Evolutionary conservation across 2,329 filamentous ascomycete species (phyloP), one percentile per base, ranked within the genome.

Genomic region (Laburnicola sp.): DNA sequence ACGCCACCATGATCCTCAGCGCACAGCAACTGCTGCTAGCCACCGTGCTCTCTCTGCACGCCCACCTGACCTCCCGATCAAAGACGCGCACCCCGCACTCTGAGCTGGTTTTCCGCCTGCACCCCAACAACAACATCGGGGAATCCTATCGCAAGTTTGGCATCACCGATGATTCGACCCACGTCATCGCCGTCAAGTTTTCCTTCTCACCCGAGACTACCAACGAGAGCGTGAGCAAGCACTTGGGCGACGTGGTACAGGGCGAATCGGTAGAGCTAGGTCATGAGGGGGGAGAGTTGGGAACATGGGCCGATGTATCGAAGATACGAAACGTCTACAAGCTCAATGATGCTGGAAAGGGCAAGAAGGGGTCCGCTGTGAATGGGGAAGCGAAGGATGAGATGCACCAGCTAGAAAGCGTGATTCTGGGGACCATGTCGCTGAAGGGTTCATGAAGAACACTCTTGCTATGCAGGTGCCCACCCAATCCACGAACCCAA

Each of bases 81-180:
- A 89, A 86, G 70, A 94, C 89, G 4, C 86, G 87, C 38, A 96
- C 96, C 62, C 84, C 96, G 3, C 92, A 96, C 71, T 92, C 89
- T 0, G 92, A 97, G 74, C 87, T 91, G 50, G 91, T 97, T 27
- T 87, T 88, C 60, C 86, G 85, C 3, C 77, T 97, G 38, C 92
- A 86, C 52, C 82, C 88, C 0, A 91, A 88, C 56, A 93, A 91
- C 70, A 96, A 96, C 71, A 97, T 99, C 66, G 84, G 91, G 45
- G 92, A 97, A 62, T 87, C 91, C 0, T 97, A 97, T 74, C 87
- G 90, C 28, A 86, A 87, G 47, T 96, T 94, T 66, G 94, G 94
- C 41, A 86, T 97, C 51, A 78, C 82, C 0, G 83, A 89, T 9
- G 76, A 79, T 8, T 94, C 88, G 2, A 86, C 80, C 38, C 74